Percentiles rank a stretch among this genome's conserved stretches.
Conservation (phyloP, 164 flowering plant genomes). For the Aristolochia fimbriata region DNA sequence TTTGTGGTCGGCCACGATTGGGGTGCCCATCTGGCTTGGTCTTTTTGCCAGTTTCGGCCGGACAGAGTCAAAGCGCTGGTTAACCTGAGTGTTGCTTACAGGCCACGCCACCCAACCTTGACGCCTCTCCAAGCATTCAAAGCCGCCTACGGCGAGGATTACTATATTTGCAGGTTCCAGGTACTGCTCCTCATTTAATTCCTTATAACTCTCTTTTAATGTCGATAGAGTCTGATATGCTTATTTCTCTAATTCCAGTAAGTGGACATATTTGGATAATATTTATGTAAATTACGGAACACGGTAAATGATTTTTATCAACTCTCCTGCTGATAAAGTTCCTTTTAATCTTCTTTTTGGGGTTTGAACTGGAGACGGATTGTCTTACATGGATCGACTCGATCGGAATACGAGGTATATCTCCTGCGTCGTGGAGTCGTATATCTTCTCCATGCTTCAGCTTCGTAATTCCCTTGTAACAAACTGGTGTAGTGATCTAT, state of each 20-base stretch:
- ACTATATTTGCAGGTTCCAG: slow-evolving; percentile 73
- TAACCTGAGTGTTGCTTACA: slow-evolving; percentile 44
- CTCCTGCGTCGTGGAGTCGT: too few relatives aligned
- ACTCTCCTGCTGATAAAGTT: too few relatives aligned
- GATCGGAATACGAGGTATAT: too few relatives aligned
- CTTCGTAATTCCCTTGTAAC: too few relatives aligned
- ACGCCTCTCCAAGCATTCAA: slow-evolving; percentile 28
- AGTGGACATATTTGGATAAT: too few relatives aligned
- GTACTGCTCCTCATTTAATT: slow-evolving; percentile 18
- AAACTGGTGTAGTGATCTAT: too few relatives aligned
- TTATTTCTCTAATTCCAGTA: not conserved
- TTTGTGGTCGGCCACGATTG: slow-evolving; percentile 81
- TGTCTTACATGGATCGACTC: too few relatives aligned
- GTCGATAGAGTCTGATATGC: not conserved
- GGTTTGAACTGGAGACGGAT: too few relatives aligned
- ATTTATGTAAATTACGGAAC: too few relatives aligned
- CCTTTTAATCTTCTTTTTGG: too few relatives aligned
- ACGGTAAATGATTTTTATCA: too few relatives aligned
- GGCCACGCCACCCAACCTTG: slow-evolving; percentile 32
- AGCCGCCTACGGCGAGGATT: slow-evolving; percentile 52
- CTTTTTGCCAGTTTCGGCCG: slow-evolving; percentile 51
- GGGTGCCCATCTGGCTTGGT: slow-evolving; percentile 74
- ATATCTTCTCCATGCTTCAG: too few relatives aligned
- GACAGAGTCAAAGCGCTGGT: slow-evolving; percentile 81
- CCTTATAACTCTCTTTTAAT: not conserved